These are phyloP conservation scores for Micractinium sp. DNA, from an alignment of 139 green algal species.

Conservation along the genomic window DNA sequence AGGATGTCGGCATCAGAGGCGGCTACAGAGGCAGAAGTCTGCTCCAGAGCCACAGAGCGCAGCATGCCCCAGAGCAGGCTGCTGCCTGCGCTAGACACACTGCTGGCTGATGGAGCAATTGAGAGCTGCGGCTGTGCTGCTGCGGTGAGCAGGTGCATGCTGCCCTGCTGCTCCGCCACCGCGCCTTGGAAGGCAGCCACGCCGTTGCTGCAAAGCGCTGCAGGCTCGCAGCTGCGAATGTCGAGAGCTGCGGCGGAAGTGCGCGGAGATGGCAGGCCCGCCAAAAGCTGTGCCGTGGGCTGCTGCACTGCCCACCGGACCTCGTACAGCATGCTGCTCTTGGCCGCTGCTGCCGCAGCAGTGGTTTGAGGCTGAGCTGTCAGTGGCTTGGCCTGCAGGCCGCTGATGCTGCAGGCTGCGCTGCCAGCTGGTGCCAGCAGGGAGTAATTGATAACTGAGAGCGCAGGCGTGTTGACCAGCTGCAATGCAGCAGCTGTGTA, in stretches of 20 bases:
- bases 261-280: background rate
- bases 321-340: slow-evolving; percentile 16
- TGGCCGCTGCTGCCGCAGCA: background rate
- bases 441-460: slow-evolving; percentile 1
- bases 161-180: background rate
- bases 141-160: background rate
- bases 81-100: background rate
- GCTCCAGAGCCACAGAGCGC: slow-evolving; percentile 27
- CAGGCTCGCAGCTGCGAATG: background rate
- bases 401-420: slow-evolving; percentile 12
- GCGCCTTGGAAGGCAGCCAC: slow-evolving; percentile 14
- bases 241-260: too few relatives aligned
- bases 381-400: slow-evolving; percentile 32
- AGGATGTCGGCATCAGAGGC: slow-evolving; percentile 9
- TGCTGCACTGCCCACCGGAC: background rate
- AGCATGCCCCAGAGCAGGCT: slow-evolving; percentile 47
- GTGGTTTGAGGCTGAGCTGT: background rate
- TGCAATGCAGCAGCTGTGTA: slow-evolving; percentile 8
- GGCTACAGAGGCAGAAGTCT: background rate
- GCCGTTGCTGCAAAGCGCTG: slow-evolving; percentile 8
- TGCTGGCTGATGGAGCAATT: background rate
- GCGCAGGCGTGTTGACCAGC: background rate
- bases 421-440: background rate
- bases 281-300: background rate
- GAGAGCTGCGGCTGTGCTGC: slow-evolving; percentile 21